These are phyloP conservation scores for Mycena sanguinolenta DNA, from an alignment of 768 basidiomycete species.

Conservation along the genomic window DNA sequence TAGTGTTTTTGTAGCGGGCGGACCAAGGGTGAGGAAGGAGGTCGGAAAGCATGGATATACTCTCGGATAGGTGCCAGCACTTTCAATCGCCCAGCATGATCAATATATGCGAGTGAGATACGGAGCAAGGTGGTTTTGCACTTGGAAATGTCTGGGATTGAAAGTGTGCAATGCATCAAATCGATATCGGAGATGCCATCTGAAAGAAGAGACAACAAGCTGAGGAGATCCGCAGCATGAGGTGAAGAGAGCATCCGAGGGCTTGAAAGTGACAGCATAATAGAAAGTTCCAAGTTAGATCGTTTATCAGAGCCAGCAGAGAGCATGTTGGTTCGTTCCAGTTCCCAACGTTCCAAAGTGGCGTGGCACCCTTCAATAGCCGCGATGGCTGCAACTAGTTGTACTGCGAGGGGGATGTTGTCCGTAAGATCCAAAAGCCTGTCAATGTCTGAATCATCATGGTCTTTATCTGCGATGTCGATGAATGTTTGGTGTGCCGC, in stretches of 20 bases:
- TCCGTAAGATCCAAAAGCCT: slow-evolving; percentile 5
- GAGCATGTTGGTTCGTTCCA: slow-evolving; percentile 11
- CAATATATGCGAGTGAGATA: slow-evolving; percentile 20
- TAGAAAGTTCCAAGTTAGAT: slow-evolving; percentile 23
- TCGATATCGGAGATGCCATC: slow-evolving; percentile 19
- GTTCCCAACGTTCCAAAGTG: neutral
- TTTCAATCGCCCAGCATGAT: neutral
- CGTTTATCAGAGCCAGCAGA: slow-evolving; percentile 17
- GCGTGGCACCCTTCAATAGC: neutral
- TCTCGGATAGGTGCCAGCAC: slow-evolving; percentile 1
- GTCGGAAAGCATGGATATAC: neutral
- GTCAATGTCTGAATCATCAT: too few relatives aligned
- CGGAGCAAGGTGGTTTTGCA: slow-evolving; percentile 13
- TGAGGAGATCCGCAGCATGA: slow-evolving; percentile 12
- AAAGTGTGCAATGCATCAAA: slow-evolving; percentile 2
- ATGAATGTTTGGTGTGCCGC: too few relatives aligned
- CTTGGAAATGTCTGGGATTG: neutral
- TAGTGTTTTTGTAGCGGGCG: neutral
- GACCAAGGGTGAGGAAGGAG: neutral
- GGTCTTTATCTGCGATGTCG: too few relatives aligned
- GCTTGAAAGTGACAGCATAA: slow-evolving; percentile 15
- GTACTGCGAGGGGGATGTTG: too few relatives aligned
- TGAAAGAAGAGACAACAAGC: slow-evolving; percentile 11
- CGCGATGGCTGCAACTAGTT: slow-evolving; percentile 5
- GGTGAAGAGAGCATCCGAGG: slow-evolving; percentile 1